Evolutionary conservation across 257 asterid genomes (phyloP).

Genomic region (Solanum pennellii): DNA sequence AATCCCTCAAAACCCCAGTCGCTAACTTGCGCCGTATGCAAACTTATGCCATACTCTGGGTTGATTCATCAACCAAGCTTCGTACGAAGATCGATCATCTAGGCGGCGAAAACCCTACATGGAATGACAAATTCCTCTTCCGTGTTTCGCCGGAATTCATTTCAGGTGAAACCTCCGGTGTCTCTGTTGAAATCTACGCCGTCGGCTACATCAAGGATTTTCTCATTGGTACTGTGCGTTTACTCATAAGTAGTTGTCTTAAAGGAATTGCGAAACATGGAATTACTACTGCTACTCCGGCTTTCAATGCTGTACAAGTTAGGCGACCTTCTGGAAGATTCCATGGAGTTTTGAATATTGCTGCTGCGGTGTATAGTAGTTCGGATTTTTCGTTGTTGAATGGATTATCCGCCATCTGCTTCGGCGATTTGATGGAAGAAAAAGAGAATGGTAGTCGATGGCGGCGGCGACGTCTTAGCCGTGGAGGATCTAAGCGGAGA

Average conservation of each 20-base stretch:
- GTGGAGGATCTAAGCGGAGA: slow-evolving; percentile 55
- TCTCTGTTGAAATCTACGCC: slow-evolving; percentile 65
- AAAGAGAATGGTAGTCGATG: slow-evolving; percentile 22
- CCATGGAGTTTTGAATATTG: slow-evolving; percentile 74
- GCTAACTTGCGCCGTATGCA: slow-evolving; percentile 49
- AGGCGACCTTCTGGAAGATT: slow-evolving; percentile 81
- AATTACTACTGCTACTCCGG: slow-evolving; percentile 25
- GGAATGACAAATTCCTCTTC: slow-evolving; percentile 92
- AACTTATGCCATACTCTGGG: slow-evolving; percentile 73
- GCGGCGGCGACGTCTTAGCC: slow-evolving; percentile 40
- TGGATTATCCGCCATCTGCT: slow-evolving; percentile 50
- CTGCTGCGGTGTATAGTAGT: slow-evolving; percentile 40
- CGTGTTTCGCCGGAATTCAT: slow-evolving; percentile 56
- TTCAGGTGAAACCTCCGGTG: slow-evolving; percentile 74
- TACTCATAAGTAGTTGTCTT: slow-evolving; percentile 54
- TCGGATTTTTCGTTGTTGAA: slow-evolving; percentile 41
- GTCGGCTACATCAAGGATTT: slow-evolving; percentile 52
- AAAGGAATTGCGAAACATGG: neutral
- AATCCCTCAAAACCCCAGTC: slow-evolving; percentile 55
- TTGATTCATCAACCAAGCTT: slow-evolving; percentile 56
- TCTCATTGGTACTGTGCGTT: slow-evolving; percentile 66
- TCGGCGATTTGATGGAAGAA: slow-evolving; percentile 46
- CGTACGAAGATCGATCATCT: slow-evolving; percentile 54
- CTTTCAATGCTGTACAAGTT: slow-evolving; percentile 71
- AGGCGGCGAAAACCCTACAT: slow-evolving; percentile 74